Evolutionary conservation across 2,329 filamentous ascomycete genomes (phyloP), one percentile per base, ranked within the genome.

Genomic region (Thermomyces lanuginosus): DNA sequence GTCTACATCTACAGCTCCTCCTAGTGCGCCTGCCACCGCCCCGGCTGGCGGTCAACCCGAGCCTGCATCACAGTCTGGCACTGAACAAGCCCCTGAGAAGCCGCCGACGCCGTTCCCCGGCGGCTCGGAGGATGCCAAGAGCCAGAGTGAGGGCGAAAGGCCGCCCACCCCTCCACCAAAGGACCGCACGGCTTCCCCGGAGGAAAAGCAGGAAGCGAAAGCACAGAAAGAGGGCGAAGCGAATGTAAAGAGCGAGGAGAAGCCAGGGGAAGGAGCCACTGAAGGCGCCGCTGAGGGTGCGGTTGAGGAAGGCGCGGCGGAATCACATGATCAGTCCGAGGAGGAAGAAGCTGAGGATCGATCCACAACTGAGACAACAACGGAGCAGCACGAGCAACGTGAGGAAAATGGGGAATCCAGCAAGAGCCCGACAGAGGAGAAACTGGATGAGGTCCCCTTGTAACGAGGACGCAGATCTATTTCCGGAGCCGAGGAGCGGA

Each of bases 1-100:
- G 22, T 48, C 46, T 9, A 37, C 35, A 30, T 47, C 36, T 7
- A 42, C 37, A 5, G 21, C 39, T n/a, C 51, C 49, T 2, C 35
- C 39, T 12, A 34, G 41, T 7, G 45, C 47, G 7, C 37, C 35
- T 16, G 33, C 41, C 29, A 27, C 27, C 14, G 20, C 27, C 2
- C 29, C 33, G 11, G 35, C 40, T 24, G 31, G 39, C 17, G 49
- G 41, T 34, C 38, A 27, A 12, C 11, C 30, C 16, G 23, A 31
- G 7, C 20, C 26, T 5, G 38, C 37, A 15, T 36, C 38, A 10
- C 38, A 42, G 24, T 35, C 37, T 8, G 28, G 14, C 14, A n/a
- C 26, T 14, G 25, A 33, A 17, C 11, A 22, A 7, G 22, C 27
- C 11, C 23, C 31, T 21, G 35, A 40, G 6, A 35, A 33, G 4